Conservation (phyloP, 2,329 filamentous ascomycete species). For the Harringtonia aguacate region DNA sequence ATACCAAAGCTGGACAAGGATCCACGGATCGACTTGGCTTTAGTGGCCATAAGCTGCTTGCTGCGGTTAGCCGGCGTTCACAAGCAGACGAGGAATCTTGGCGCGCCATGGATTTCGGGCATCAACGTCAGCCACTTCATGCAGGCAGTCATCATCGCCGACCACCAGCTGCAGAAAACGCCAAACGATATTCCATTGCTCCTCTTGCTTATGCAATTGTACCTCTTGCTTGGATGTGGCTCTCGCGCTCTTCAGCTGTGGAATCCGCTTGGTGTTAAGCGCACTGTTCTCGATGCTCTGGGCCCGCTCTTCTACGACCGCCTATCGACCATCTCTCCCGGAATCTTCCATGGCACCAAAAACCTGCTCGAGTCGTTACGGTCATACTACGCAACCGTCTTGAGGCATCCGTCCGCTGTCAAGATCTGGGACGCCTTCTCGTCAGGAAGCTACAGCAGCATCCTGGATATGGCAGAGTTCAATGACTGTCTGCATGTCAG, state of each 20-base stretch:
- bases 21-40: conserved; percentile 20
- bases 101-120: conserved; percentile 9
- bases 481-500: conserved; percentile 34
- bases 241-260: conserved; percentile 36
- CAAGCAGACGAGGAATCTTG: neutral
- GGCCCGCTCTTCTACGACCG: conserved; percentile 45
- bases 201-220: conserved; percentile 40
- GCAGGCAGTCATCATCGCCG: conserved; percentile 37
- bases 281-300: conserved; percentile 46
- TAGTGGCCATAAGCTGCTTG: conserved; percentile 19
- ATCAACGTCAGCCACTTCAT: conserved; percentile 25
- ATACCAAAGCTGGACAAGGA: conserved; percentile 19
- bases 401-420: conserved; percentile 24
- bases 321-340: conserved; percentile 39
- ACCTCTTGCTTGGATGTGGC: conserved; percentile 38
- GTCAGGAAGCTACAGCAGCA: conserved; percentile 37
- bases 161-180: conserved; percentile 33
- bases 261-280: conserved; percentile 42
- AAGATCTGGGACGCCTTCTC: conserved; percentile 39
- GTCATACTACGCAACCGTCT: conserved; percentile 33
- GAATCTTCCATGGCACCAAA: conserved; percentile 20
- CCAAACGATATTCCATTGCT: conserved; percentile 35
- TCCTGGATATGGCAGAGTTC: conserved; percentile 34
- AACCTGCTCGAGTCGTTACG: conserved; percentile 28
- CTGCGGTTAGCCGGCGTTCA: conserved; percentile 19